These are phyloP conservation scores for Gaillardinia entomophila DNA, from an alignment of 805 yeast species.

Conservation along the genomic window DNA sequence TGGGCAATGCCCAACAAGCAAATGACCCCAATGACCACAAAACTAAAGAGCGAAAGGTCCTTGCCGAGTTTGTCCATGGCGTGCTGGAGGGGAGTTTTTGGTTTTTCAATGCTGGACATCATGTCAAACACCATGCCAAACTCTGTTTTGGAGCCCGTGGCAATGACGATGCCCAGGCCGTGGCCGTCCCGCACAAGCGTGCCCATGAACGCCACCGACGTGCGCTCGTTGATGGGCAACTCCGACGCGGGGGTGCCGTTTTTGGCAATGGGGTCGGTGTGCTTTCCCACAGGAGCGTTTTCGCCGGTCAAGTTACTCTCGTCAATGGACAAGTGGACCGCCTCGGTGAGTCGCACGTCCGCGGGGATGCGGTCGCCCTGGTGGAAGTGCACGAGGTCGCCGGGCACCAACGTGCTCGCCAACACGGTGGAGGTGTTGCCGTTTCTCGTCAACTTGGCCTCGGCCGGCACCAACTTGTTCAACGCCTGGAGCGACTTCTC, in stretches of 20 bases:
- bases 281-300: conserved; percentile 77
- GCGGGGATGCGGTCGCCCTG: conserved; percentile 98
- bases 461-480: conserved; percentile 92
- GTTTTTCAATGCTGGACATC: conserved; percentile 94
- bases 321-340: conserved; percentile 79
- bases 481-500: conserved; percentile 93
- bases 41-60: conserved; percentile 79
- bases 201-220: conserved; percentile 91
- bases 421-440: conserved; percentile 74
- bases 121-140: conserved; percentile 92
- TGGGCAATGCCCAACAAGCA: conserved; percentile 85
- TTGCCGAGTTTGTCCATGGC: conserved; percentile 95
- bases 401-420: conserved; percentile 89
- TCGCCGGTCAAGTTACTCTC: conserved; percentile 97
- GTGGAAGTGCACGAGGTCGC: conserved; percentile 83
- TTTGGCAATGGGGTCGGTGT: conserved; percentile 36
- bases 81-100: conserved; percentile 93
- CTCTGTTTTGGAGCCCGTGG: conserved; percentile 84
- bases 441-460: conserved; percentile 83
- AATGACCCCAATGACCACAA: conserved; percentile 84
- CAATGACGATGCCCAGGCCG: conserved; percentile 89
- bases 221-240: conserved; percentile 62
- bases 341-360: conserved; percentile 74
- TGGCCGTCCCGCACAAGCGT: conserved; percentile 95
- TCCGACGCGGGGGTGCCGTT: conserved; percentile 15